Evolutionary conservation across 73 alveolate species (phyloP).

Genomic region (Tetrahymena elliotti): DNA sequence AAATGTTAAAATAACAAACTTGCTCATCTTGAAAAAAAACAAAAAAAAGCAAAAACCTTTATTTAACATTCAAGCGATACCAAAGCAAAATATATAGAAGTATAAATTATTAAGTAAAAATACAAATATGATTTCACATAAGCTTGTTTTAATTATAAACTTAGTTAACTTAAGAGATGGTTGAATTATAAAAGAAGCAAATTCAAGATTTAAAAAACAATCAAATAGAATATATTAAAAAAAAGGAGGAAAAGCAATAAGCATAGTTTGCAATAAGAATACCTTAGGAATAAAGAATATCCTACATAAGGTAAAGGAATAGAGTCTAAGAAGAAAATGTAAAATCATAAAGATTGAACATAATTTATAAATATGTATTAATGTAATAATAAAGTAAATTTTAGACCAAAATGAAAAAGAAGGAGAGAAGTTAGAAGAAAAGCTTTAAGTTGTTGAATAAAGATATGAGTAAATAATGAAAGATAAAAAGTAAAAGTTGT

Average conservation of each 20-base stretch:
- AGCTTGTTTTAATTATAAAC: not conserved
- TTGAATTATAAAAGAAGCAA: not conserved
- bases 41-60: not conserved
- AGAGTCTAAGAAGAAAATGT: not conserved
- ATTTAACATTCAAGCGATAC: not conserved
- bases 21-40: not conserved
- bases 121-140: not conserved
- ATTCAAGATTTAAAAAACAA: not conserved
- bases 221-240: not conserved
- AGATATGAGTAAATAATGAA: not conserved
- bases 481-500: not conserved
- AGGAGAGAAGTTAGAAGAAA: not conserved
- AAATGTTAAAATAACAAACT: not conserved
- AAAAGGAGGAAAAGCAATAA: not conserved
- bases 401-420: not conserved
- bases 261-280: not conserved
- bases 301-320: not conserved
- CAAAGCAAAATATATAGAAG: not conserved
- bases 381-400: not conserved
- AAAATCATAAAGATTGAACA: not conserved
- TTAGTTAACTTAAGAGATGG: not conserved
- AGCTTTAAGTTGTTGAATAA: not conserved
- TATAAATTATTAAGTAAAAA: not conserved
- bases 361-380: not conserved
- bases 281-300: not conserved